These are phyloP conservation scores for Geranium incanum DNA, from an alignment of 441 rosid species.

Conservation along the genomic window DNA sequence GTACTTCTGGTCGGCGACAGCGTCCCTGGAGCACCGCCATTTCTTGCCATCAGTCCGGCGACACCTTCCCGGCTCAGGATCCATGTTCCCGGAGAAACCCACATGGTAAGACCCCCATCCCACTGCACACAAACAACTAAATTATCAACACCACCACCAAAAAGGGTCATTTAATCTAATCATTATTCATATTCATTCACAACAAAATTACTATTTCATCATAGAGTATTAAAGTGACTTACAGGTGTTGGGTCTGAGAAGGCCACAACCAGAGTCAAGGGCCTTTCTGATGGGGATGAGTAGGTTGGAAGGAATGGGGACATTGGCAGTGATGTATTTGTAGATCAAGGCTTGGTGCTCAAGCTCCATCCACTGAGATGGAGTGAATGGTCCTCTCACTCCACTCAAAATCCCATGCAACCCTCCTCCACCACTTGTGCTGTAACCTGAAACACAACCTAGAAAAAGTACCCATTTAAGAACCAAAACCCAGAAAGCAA, in stretches of 20 bases:
- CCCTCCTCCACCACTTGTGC: slow-evolving; percentile 28
- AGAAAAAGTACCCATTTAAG: too few relatives aligned
- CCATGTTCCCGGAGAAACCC: slow-evolving; percentile 43
- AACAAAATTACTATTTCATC: too few relatives aligned
- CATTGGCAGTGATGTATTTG: slow-evolving; percentile 66
- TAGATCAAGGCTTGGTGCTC: slow-evolving; percentile 88
- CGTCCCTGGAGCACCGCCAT: slow-evolving; percentile 83
- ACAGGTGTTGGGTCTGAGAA: slow-evolving; percentile 40
- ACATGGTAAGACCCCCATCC: slow-evolving; percentile 60
- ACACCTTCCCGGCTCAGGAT: slow-evolving; percentile 74
- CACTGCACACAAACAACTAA: slow-evolving; percentile 22
- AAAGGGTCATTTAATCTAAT: too few relatives aligned
- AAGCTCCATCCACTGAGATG: slow-evolving; percentile 83
- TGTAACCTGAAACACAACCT: slow-evolving; percentile 35
- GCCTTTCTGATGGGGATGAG: slow-evolving; percentile 59
- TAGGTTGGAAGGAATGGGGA: slow-evolving; percentile 66
- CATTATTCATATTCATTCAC: too few relatives aligned
- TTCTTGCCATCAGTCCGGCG: slow-evolving; percentile 85
- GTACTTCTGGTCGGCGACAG: slow-evolving; percentile 68
- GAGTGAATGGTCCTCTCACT: slow-evolving; percentile 62
- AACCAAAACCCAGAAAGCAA: too few relatives aligned
- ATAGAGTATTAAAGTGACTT: slow-evolving; percentile 8
- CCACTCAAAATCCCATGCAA: slow-evolving; percentile 44
- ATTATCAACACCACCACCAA: neutral
- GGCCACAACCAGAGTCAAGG: slow-evolving; percentile 33